Conservation (phyloP, 768 basidiomycete genomes). For the Thelephora ganbajun region DNA sequence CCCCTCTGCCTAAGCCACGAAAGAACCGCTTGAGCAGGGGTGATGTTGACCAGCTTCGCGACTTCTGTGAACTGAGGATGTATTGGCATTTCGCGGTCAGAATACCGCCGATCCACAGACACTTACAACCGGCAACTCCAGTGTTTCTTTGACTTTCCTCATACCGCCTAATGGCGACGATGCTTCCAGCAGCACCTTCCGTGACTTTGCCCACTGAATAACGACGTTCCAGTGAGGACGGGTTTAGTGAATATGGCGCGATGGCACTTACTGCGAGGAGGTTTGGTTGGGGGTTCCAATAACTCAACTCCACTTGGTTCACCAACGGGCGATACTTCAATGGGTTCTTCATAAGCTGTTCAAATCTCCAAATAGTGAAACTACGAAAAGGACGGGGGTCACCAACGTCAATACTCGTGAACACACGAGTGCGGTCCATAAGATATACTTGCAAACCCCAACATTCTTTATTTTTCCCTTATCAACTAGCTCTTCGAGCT, state of each 20-base stretch:
- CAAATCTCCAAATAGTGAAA: constrained; percentile 50
- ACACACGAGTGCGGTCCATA: neutral
- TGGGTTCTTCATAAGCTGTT: constrained; percentile 48
- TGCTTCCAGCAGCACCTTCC: constrained; percentile 52
- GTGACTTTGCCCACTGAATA: constrained; percentile 50
- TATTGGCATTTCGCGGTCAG: too few species aligned
- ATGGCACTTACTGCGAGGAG: constrained; percentile 37
- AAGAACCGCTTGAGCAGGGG: constrained; percentile 38
- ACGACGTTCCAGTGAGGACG: neutral
- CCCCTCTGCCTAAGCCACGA: constrained; percentile 44
- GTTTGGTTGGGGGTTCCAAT: constrained; percentile 66
- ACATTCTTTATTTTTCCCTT: constrained; percentile 70
- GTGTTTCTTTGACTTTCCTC: constrained; percentile 39
- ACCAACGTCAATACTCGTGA: neutral
- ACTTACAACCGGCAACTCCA: constrained; percentile 32
- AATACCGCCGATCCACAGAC: too few species aligned
- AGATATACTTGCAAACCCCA: constrained; percentile 64
- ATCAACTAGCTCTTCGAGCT: constrained; percentile 63
- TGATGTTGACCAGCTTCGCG: constrained; percentile 24
- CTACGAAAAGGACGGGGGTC: constrained; percentile 13
- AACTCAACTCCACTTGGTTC: constrained; percentile 72
- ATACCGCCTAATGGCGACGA: constrained; percentile 65
- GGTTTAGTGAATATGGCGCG: neutral
- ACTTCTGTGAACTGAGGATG: constrained; percentile 14
- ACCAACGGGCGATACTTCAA: constrained; percentile 49